These are phyloP conservation scores for Raddia distichophylla DNA, from an alignment of 176 grass and related monocot species.

Conservation along the genomic window DNA sequence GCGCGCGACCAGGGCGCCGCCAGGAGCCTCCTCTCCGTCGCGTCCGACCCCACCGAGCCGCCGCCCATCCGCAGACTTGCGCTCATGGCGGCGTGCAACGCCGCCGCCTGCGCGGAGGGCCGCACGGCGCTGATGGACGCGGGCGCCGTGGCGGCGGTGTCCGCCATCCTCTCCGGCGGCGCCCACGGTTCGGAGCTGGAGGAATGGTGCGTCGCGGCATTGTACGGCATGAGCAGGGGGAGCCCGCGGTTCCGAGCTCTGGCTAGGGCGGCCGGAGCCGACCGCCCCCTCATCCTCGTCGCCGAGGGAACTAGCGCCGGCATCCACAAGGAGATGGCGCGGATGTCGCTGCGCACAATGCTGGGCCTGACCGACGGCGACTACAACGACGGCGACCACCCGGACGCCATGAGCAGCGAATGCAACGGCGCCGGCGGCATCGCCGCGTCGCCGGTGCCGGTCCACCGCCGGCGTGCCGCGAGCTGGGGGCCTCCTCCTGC, in stretches of 20 bases:
- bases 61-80: constrained; percentile 47
- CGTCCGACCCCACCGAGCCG: constrained; percentile 23
- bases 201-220: constrained; percentile 58
- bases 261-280: constrained; percentile 61
- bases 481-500: constrained; percentile 35
- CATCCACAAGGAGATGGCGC: constrained; percentile 59
- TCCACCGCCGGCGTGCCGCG: constrained; percentile 40
- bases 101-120: constrained; percentile 59
- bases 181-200: constrained; percentile 11
- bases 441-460: constrained; percentile 35
- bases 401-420: neutral
- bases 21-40: constrained; percentile 47
- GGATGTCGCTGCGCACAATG: constrained; percentile 49
- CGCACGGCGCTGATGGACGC: constrained; percentile 63
- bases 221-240: constrained; percentile 74
- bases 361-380: neutral
- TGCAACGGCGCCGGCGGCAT: constrained; percentile 10
- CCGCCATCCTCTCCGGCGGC: constrained; percentile 41
- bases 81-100: constrained; percentile 70
- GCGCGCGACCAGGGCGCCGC: constrained; percentile 48
- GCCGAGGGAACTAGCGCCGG: constrained; percentile 18
- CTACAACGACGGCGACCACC: neutral
- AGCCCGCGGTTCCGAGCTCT: constrained; percentile 67
- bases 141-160: constrained; percentile 39
- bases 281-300: constrained; percentile 54